Conservation (phyloP, 805 yeast species). For the Saccharomycopsis babjevae region DNA sequence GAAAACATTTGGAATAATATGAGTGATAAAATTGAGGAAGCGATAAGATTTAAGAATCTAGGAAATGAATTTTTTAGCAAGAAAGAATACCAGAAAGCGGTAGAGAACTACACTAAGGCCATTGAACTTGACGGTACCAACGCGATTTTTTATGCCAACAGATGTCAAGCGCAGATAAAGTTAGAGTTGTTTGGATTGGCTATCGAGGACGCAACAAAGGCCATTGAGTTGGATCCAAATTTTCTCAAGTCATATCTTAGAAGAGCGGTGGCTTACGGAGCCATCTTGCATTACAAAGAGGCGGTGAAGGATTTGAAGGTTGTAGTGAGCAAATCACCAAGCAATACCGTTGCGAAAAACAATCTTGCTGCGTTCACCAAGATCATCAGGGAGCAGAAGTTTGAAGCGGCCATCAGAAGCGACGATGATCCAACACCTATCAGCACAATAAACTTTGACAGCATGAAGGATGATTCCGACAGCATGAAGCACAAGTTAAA, state of each 20-base stretch:
- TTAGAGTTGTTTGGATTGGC: slow-evolving; percentile 82
- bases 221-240: slow-evolving; percentile 55
- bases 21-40: slow-evolving; percentile 20
- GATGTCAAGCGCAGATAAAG: slow-evolving; percentile 85
- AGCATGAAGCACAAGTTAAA: slow-evolving; percentile 18
- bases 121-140: slow-evolving; percentile 51
- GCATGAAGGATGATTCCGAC: not conserved
- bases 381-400: slow-evolving; percentile 62
- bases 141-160: slow-evolving; percentile 64
- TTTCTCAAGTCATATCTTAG: slow-evolving; percentile 80
- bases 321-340: slow-evolving; percentile 54
- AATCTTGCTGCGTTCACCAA: slow-evolving; percentile 54
- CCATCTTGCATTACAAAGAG: slow-evolving; percentile 63
- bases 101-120: slow-evolving; percentile 64
- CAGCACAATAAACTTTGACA: slow-evolving; percentile 35
- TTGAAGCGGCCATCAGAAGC: slow-evolving; percentile 77
- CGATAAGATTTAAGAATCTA: slow-evolving; percentile 46
- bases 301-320: slow-evolving; percentile 60
- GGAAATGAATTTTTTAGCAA: slow-evolving; percentile 69
- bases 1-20: not conserved
- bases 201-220: slow-evolving; percentile 61
- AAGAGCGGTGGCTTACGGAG: slow-evolving; percentile 72
- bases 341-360: slow-evolving; percentile 55
- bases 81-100: slow-evolving; percentile 54
- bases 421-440: slow-evolving; percentile 48